A percentile compares a stretch with the other conserved stretches of the same genome.
Conservation (phyloP, 176 grass and related monocot genomes). For the Urochloa ruziziensis region DNA sequence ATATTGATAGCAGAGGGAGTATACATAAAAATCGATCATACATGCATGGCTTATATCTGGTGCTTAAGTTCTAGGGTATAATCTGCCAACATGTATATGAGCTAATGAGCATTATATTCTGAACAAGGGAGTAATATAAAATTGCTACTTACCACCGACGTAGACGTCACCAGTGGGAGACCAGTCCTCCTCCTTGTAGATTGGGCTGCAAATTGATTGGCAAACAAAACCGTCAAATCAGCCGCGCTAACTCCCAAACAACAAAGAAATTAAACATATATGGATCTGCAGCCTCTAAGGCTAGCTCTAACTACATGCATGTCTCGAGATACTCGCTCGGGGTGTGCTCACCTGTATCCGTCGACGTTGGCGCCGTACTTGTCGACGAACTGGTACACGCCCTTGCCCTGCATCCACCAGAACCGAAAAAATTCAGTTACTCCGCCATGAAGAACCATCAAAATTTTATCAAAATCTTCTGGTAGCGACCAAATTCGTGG, state of each 20-base stretch:
- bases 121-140: not conserved
- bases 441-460: not conserved
- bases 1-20: too few relatives aligned
- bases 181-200: slow-evolving; percentile 70
- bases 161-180: slow-evolving; percentile 73
- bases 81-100: too few relatives aligned
- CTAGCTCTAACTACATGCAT: not conserved
- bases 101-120: too few relatives aligned
- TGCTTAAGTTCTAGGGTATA: too few relatives aligned
- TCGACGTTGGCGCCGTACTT: slow-evolving; percentile 98
- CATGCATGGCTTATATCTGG: too few relatives aligned
- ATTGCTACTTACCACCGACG: slow-evolving; percentile 62
- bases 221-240: not conserved
- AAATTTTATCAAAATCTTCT: not conserved
- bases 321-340: not conserved
- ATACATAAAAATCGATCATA: too few relatives aligned
- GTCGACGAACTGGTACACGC: slow-evolving; percentile 90
- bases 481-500: too few relatives aligned
- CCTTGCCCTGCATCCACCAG: slow-evolving; percentile 61
- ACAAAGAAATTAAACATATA: not conserved
- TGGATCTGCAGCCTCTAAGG: not conserved
- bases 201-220: slow-evolving; percentile 61
- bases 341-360: slow-evolving; percentile 49
- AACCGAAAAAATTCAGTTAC: not conserved
- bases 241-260: not conserved